phyloP scores from a whole-genome alignment of 768 basidiomycete genomes.

The Dacryopinax spathularia region DNA sequence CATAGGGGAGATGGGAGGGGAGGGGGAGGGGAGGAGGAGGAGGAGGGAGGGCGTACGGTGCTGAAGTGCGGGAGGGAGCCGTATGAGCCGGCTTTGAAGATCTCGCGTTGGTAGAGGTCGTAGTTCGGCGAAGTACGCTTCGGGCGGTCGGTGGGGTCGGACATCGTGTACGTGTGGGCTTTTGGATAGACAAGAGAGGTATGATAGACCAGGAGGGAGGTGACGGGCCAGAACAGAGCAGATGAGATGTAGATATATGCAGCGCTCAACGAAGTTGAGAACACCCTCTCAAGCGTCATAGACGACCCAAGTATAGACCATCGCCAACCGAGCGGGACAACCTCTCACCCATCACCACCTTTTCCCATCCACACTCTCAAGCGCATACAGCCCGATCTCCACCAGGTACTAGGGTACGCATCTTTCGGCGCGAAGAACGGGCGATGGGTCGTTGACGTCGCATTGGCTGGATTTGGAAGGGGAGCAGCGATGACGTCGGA shows the following conservation, averaged over 20 bases:
- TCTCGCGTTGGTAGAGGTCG: slow-evolving; percentile 37
- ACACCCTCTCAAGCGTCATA: neutral
- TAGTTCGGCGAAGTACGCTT: slow-evolving; percentile 36
- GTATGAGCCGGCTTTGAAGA: slow-evolving; percentile 24
- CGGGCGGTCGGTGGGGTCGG: slow-evolving; percentile 35
- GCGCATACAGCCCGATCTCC: no score
- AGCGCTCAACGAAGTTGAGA: neutral
- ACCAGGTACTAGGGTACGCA: no score
- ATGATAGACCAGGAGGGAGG: neutral
- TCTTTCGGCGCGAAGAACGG: no score
- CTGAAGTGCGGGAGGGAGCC: slow-evolving; percentile 13
- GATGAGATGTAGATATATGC: neutral
- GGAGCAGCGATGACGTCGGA: no score
- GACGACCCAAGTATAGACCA: neutral
- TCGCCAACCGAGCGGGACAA: neutral
- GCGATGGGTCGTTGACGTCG: neutral
- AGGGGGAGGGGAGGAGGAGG: neutral
- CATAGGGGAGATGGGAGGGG: slow-evolving; percentile 27
- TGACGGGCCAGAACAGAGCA: neutral
- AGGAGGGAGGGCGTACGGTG: slow-evolving; percentile 1
- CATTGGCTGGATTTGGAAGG: no score
- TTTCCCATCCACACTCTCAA: neutral
- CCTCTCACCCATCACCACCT: neutral
- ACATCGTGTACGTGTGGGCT: slow-evolving; percentile 8
- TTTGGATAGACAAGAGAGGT: neutral